Evolutionary conservation across 306 rosid species (phyloP).

Genomic region (Nissolia schottii): DNA sequence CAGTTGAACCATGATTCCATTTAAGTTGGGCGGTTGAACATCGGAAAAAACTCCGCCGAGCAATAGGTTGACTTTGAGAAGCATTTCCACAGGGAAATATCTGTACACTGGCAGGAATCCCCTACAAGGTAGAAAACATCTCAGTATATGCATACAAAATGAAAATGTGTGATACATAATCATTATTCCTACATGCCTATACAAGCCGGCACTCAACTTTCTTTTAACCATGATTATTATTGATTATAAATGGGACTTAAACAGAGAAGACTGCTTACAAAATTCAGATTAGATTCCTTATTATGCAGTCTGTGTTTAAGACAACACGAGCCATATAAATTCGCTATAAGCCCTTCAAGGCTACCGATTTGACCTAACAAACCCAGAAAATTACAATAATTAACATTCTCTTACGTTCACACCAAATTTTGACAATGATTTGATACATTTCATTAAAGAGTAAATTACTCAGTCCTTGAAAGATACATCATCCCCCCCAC

Average conservation of each 20-base stretch:
- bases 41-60: conserved; percentile 83
- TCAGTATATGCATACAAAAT: conserved; percentile 1
- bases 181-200: conserved; percentile 5
- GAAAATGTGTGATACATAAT: neutral
- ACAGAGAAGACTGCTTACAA: neutral
- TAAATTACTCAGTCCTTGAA: neutral
- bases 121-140: conserved; percentile 44
- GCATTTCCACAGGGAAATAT: conserved; percentile 59
- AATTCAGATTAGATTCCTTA: neutral
- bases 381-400: neutral
- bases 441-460: neutral
- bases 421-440: neutral
- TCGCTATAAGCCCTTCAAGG: neutral
- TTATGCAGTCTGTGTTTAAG: neutral
- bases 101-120: conserved; percentile 88
- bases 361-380: neutral
- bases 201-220: neutral
- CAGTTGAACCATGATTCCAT: conserved; percentile 87
- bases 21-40: conserved; percentile 76
- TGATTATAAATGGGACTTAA: neutral
- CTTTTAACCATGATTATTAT: neutral
- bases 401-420: neutral
- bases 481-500: neutral
- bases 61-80: conserved; percentile 61
- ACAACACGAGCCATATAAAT: neutral